phyloP scores from a whole-genome alignment of 257 asterid species.

The Ilex aquifolium region DNA sequence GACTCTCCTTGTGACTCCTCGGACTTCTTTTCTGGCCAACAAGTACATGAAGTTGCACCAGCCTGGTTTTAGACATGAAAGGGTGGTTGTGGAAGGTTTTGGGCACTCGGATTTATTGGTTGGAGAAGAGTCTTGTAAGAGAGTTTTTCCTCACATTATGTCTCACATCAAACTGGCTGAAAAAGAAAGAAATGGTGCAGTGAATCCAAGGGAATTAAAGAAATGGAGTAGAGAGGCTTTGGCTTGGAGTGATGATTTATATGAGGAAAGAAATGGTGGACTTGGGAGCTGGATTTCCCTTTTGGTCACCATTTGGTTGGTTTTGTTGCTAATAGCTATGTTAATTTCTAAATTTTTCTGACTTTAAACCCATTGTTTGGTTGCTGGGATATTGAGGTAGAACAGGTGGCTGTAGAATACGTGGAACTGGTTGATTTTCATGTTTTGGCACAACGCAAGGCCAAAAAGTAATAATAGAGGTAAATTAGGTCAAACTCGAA shows the following conservation, averaged over 20 bases:
- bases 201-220: neutral
- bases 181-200: conserved; percentile 9
- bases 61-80: conserved; percentile 40
- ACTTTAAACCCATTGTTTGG: too few species aligned
- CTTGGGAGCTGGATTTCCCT: conserved; percentile 6
- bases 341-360: too few species aligned
- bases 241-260: conserved; percentile 41
- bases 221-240: conserved; percentile 22
- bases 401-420: too few species aligned
- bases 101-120: conserved; percentile 55
- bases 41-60: conserved; percentile 55
- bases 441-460: too few species aligned
- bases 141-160: conserved; percentile 35
- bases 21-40: conserved; percentile 47
- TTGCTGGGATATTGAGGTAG: too few species aligned
- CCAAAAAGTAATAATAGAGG: too few species aligned
- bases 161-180: conserved; percentile 37
- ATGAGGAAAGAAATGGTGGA: conserved; percentile 17
- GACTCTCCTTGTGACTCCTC: conserved; percentile 38
- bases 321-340: neutral
- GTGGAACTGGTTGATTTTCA: too few species aligned
- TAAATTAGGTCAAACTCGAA: too few species aligned
- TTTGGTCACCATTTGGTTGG: conserved; percentile 3
- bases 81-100: conserved; percentile 46
- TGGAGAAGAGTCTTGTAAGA: conserved; percentile 33